phyloP scores from a whole-genome alignment of 2,329 filamentous ascomycete genomes.

The Fusarium caatingaense region DNA sequence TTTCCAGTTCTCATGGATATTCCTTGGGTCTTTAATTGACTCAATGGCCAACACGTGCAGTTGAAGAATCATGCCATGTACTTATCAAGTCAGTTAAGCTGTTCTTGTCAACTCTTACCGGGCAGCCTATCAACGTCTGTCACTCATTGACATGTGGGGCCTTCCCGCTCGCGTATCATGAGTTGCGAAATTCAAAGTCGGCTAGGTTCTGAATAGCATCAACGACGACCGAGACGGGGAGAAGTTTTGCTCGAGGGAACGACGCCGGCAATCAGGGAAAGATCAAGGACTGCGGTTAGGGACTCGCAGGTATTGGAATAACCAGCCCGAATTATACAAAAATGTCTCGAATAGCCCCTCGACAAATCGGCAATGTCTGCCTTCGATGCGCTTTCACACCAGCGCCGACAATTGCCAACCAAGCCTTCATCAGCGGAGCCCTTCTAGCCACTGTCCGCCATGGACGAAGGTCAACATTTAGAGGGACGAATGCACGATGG shows the following conservation, averaged over 20 bases:
- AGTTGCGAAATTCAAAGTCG: constrained; percentile 21
- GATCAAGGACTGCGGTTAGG: neutral
- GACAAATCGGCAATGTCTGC: constrained; percentile 55
- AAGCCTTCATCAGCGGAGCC: constrained; percentile 42
- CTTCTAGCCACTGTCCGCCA: constrained; percentile 34
- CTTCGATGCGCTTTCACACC: constrained; percentile 56
- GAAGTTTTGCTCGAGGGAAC: constrained; percentile 7
- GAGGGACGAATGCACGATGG: constrained; percentile 43
- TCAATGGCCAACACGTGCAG: neutral
- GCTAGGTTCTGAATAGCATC: constrained; percentile 20
- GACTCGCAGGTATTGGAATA: neutral
- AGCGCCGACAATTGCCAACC: constrained; percentile 39
- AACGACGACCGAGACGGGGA: constrained; percentile 12
- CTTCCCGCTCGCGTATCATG: constrained; percentile 26
- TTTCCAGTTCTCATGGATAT: neutral
- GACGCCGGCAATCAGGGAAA: neutral
- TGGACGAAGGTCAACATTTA: constrained; percentile 20
- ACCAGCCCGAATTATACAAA: constrained; percentile 11
- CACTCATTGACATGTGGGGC: constrained; percentile 18
- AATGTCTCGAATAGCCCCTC: constrained; percentile 55
- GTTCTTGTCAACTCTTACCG: neutral
- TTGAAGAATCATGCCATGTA: neutral
- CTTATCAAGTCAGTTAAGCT: neutral
- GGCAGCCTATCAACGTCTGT: constrained; percentile 11
- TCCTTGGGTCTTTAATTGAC: neutral